Conservation (phyloP, 495 filamentous ascomycete species). For the Aspergillus kassunensis region DNA sequence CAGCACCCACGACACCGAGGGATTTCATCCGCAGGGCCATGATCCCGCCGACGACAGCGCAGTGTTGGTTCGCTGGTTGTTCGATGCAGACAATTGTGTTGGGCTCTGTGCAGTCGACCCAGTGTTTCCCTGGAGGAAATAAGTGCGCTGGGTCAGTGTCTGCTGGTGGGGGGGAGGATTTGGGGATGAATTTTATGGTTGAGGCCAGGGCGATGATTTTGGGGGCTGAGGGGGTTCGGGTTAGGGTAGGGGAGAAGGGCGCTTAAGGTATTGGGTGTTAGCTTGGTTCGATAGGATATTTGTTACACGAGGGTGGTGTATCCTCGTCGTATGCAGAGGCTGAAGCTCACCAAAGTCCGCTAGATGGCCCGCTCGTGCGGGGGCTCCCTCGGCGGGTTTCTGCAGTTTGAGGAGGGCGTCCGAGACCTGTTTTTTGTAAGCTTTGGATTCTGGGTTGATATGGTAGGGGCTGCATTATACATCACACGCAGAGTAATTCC, state of each 20-base stretch:
- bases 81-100: slow-evolving; percentile 55
- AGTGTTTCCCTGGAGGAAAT: slow-evolving; percentile 49
- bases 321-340: no score
- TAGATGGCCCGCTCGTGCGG: slow-evolving; percentile 53
- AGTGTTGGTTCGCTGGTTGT: slow-evolving; percentile 56
- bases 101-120: slow-evolving; percentile 52
- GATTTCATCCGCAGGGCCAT: slow-evolving; percentile 60
- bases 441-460: neutral
- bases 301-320: no score
- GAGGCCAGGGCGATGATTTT: slow-evolving; percentile 56
- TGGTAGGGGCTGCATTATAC: slow-evolving; percentile 21
- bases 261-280: slow-evolving; percentile 11
- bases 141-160: slow-evolving; percentile 16
- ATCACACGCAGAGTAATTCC: slow-evolving; percentile 48
- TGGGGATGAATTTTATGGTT: slow-evolving; percentile 61
- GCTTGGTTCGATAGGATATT: neutral
- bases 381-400: slow-evolving; percentile 34
- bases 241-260: slow-evolving; percentile 32
- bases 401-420: slow-evolving; percentile 61
- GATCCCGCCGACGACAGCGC: slow-evolving; percentile 64
- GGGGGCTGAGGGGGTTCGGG: slow-evolving; percentile 25
- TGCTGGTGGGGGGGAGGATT: slow-evolving; percentile 19
- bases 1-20: slow-evolving; percentile 49
- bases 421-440: slow-evolving; percentile 43
- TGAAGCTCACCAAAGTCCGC: slow-evolving; percentile 52